Evolutionary conservation across 164 flowering plant species (phyloP).

Genomic region (Hamamelis virginiana): DNA sequence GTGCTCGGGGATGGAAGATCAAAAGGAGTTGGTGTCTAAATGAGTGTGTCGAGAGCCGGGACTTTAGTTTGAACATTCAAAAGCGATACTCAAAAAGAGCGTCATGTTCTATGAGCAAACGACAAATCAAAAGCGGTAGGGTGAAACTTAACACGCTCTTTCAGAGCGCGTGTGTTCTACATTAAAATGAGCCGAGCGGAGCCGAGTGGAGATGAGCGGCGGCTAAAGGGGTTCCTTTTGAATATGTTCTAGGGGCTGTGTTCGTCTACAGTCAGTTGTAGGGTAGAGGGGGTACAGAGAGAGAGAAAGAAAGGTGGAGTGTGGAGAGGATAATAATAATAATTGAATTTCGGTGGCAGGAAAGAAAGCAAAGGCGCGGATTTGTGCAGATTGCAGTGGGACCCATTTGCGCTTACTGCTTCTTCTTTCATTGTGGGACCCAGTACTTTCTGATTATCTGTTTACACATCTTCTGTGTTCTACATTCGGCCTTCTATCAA

Average conservation of each 20-base stretch:
- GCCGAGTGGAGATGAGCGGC: too few species aligned
- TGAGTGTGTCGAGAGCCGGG: constrained; percentile 9
- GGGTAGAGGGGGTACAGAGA: neutral
- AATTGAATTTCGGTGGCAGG: constrained; percentile 7
- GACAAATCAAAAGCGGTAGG: neutral
- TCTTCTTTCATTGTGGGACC: neutral
- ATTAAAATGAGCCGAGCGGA: too few species aligned
- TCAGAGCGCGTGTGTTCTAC: too few species aligned
- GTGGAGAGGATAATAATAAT: constrained; percentile 17
- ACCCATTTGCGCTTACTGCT: neutral
- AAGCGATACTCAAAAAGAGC: constrained; percentile 3
- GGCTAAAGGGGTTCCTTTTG: too few species aligned
- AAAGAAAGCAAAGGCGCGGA: constrained; percentile 12
- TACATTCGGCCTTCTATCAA: too few species aligned
- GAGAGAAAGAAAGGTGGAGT: neutral
- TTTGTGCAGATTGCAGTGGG: constrained; percentile 2
- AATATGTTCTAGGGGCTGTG: too few species aligned
- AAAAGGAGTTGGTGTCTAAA: too few species aligned
- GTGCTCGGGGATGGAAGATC: too few species aligned
- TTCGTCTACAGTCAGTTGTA: neutral
- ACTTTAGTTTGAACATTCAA: constrained; percentile 17
- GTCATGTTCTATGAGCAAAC: neutral
- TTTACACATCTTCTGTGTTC: too few species aligned
- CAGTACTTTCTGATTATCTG: too few species aligned
- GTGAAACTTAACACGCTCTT: too few species aligned